These are phyloP conservation scores for Cryptococcus sp. DNA, from an alignment of 1,284 basidiomycete species.

Conservation along the genomic window DNA sequence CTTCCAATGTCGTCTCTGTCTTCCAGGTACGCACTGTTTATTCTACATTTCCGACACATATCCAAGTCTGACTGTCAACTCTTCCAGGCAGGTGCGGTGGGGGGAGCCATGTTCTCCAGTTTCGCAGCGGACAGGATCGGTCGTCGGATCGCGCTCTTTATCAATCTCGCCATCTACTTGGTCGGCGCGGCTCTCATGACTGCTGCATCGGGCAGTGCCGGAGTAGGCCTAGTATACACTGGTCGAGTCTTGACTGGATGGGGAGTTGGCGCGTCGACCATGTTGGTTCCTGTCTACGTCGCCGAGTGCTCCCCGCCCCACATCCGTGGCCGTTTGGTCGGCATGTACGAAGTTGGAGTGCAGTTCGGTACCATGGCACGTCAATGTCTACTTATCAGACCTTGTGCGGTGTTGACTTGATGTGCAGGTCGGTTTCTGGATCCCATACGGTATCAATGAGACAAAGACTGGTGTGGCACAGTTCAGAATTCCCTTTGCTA, in stretches of 20 bases:
- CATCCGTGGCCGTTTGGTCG: constrained; percentile 41
- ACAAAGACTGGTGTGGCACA: constrained; percentile 51
- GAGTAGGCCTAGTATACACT: constrained; percentile 34
- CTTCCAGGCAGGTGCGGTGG: no score
- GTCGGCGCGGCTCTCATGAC: constrained; percentile 48
- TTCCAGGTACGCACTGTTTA: no score
- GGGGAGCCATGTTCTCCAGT: no score
- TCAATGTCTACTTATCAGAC: no score
- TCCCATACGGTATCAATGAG: constrained; percentile 57
- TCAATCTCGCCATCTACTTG: constrained; percentile 40
- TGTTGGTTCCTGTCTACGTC: constrained; percentile 48
- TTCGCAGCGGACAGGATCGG: no score
- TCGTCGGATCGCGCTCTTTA: constrained; percentile 12
- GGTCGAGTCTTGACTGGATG: constrained; percentile 51
- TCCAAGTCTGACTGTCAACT: no score
- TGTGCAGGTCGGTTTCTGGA: constrained; percentile 53
- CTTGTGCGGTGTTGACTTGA: neutral
- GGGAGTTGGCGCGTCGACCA: constrained; percentile 42
- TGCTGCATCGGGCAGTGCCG: constrained; percentile 23
- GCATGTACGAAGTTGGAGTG: constrained; percentile 57
- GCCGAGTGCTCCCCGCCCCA: constrained; percentile 52
- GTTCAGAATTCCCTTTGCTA: constrained; percentile 59
- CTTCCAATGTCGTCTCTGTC: constrained; percentile 15
- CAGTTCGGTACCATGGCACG: constrained; percentile 53
- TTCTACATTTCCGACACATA: no score